Evolutionary conservation across 768 basidiomycete species (phyloP), one percentile per base, ranked within the genome.

Genomic region (Hygrophorus russula): DNA sequence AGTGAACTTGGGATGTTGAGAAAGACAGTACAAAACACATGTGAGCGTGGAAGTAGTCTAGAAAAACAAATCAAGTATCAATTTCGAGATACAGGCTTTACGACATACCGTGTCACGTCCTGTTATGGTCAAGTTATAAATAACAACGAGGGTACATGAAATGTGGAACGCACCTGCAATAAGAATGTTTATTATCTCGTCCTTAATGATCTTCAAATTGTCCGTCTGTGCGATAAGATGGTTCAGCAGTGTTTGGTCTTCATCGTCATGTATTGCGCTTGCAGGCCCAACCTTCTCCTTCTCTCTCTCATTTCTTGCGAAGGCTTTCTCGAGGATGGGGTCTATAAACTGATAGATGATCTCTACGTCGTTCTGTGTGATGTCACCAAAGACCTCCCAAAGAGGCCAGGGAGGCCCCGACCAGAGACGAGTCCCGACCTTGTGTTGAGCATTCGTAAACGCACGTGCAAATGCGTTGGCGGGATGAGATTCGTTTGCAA

Each of bases 381-480:
- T 59, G 49, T 80, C 75, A n/a, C 58, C 51, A 17, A 52, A 65
- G 7, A 79, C 61, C 45, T 80, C 76, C 7, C 53, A 51, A 0
- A 80, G 46, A 10, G 76, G 76, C 76, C 78, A 79, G 11, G 69
- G 51, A 68, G 63, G 66, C 13, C 70, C 68, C 39, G 60, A 56
- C 32, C 68, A 65, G 43, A 65, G 59, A 11, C 79, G 65, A 24
- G 54, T 49, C 6, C 68, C 57, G 38, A 72, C 66, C 18, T 61
- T 47, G 33, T 63, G 53, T 47, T 78, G 74, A 2, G 72, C 70
- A 18, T 68, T 53, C 6, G 64, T 54, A 51, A 80, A 76, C 0
- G 78, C 75, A 4, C 40, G 52, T 0, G 71, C 60, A 49, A 79
- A 78, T 12, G 60, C 59, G 35, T 69, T 62, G 6, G 71, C 65